Evolutionary conservation across 75 land plant genomes (phyloP), one percentile per base, ranked within the genome.

Genomic region (Cunninghamia lanceolata): DNA sequence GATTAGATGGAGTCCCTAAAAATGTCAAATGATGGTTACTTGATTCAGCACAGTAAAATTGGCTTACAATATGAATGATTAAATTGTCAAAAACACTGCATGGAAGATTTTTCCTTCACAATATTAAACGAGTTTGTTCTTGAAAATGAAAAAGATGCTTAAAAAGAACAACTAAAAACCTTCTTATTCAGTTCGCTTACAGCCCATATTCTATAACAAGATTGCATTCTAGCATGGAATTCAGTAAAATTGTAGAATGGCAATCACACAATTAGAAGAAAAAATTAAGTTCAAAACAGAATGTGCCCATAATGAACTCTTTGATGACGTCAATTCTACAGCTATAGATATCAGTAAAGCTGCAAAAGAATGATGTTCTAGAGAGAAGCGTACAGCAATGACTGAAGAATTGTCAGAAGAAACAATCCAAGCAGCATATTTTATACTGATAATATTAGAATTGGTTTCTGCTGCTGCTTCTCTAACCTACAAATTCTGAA

Each of bases 401-500:
- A 43, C 46, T 28, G 11, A 80, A 43, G 82, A 45, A 80, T 43
- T 80, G 32, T 30, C 25, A 13, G 46, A 28, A 42, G 82, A 45
- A 45, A 25, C 82, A 80, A 28, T 80, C 30, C 30, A 34, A 80
- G 46, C 45, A 79, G 28, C 40, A 28, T 42, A 45, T 42, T 75
- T 79, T 28, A 79, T 79, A 79, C 30, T 25, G 21, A 42, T 40
- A 79, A 79, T 43, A 79, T 35, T 79, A 43, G 38, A 40, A 21
- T 5, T 79, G 30, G 46, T 43, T 25, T 8, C 36, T 79, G 82
- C 82, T 79, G n/a, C 32, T 79, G 43, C 82, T 40, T 38, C 46
- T 43, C 47, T 43, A 50, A n/a, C 82, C 82, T 80, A 80, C 50
- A 80, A 42, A 43, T 9, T 80, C 45, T 80, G 50, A 21, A 80